phyloP scores from a whole-genome alignment of 1,139 yeast genomes.

The Komagataea norvegica region DNA sequence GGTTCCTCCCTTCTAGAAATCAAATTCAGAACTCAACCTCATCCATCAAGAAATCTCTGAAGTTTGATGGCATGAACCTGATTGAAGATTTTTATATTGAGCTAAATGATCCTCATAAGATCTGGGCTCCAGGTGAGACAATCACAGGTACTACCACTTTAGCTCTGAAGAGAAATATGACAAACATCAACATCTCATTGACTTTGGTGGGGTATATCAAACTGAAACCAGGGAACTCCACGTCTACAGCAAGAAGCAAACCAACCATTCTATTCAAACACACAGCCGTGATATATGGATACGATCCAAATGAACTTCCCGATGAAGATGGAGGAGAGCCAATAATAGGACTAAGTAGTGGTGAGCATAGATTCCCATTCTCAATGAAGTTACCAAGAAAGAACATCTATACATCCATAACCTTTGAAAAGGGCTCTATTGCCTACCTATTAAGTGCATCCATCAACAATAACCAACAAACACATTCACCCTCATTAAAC shows the following conservation, averaged over 20 bases:
- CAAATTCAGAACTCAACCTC: slow-evolving; percentile 15
- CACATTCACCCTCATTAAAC: slow-evolving; percentile 20
- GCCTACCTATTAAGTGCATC: slow-evolving; percentile 58
- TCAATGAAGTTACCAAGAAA: slow-evolving; percentile 70
- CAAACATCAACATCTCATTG: slow-evolving; percentile 49
- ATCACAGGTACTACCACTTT: slow-evolving; percentile 59
- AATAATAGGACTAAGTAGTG: slow-evolving; percentile 53
- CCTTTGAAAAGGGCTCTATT: slow-evolving; percentile 85
- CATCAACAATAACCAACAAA: slow-evolving; percentile 33
- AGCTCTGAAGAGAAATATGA: slow-evolving; percentile 49
- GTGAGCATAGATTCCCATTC: slow-evolving; percentile 87
- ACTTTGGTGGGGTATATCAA: slow-evolving; percentile 54
- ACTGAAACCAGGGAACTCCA: slow-evolving; percentile 39
- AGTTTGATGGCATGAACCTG: slow-evolving; percentile 39
- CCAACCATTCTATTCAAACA: slow-evolving; percentile 58
- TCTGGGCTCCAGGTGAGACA: slow-evolving; percentile 57
- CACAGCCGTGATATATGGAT: slow-evolving; percentile 64
- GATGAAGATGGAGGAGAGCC: slow-evolving; percentile 13
- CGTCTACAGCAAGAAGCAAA: slow-evolving; percentile 47
- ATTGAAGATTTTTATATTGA: slow-evolving; percentile 64
- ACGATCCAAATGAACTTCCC: slow-evolving; percentile 23
- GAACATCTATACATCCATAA: slow-evolving; percentile 68
- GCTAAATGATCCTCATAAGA: slow-evolving; percentile 67
- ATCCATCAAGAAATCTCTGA: slow-evolving; percentile 28
- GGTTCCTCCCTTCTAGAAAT: slow-evolving; percentile 23